Percentiles rank a stretch among this genome's conserved stretches.
Conservation (phyloP, 2,329 filamentous ascomycete genomes). For the Paradendryphiella salina region DNA sequence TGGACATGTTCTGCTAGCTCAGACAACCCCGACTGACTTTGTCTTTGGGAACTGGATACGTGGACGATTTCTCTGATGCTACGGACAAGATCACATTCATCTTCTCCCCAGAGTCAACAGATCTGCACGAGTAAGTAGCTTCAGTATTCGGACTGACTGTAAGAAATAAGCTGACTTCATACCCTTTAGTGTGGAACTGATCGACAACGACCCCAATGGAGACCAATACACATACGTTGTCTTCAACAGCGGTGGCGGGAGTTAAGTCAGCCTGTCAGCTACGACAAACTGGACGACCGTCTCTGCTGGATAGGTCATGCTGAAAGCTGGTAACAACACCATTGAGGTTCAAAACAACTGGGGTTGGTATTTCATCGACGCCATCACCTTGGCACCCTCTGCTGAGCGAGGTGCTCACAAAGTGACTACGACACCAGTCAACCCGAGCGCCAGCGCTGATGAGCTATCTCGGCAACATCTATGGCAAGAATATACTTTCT, state of each 20-base stretch:
- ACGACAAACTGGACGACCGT: conserved; percentile 47
- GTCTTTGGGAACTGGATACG: conserved; percentile 51
- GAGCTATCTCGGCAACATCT: conserved; percentile 51
- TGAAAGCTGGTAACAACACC: conserved; percentile 51
- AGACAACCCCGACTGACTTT: neutral
- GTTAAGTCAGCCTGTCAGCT: conserved; percentile 50
- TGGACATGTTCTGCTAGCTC: neutral
- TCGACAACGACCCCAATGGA: conserved; percentile 54
- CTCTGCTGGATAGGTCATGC: conserved; percentile 51
- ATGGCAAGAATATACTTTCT: conserved; percentile 54
- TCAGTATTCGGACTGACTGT: no score
- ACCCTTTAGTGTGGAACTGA: conserved; percentile 39
- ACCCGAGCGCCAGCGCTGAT: conserved; percentile 49
- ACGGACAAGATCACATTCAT: conserved; percentile 53
- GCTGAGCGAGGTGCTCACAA: conserved; percentile 46
- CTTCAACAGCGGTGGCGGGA: conserved; percentile 50
- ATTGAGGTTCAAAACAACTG: conserved; percentile 55
- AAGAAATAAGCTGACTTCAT: no score
- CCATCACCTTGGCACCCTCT: conserved; percentile 48
- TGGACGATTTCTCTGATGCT: conserved; percentile 52
- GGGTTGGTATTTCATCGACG: conserved; percentile 56
- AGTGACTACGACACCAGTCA: conserved; percentile 47
- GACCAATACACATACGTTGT: conserved; percentile 52
- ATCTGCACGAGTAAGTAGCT: conserved; percentile 47
- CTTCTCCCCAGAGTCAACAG: conserved; percentile 40